Conservation (phyloP, 768 basidiomycete genomes). For the Serendipita sp. region DNA sequence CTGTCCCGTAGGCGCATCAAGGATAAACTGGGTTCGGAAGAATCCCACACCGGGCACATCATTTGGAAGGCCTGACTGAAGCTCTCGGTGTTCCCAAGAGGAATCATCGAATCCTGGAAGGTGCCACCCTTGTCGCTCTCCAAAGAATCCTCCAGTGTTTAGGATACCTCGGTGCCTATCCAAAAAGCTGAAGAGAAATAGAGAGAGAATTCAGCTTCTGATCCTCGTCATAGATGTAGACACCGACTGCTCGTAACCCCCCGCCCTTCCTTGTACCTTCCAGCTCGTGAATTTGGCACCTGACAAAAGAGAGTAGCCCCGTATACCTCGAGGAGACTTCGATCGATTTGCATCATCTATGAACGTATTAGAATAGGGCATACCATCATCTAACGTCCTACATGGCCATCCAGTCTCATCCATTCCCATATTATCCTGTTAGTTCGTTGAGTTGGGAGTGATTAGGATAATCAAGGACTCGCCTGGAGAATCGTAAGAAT, state of each 20-base stretch:
- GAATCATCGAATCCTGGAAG: conserved; percentile 52
- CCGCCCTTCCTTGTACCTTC: conserved; percentile 64
- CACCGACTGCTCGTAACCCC: conserved; percentile 48
- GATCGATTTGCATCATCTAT: conserved; percentile 34
- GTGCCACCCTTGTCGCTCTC: conserved; percentile 63
- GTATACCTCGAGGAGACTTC: conserved; percentile 63
- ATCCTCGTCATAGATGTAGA: background rate
- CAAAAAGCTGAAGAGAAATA: conserved; percentile 38
- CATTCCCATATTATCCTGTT: conserved; percentile 65
- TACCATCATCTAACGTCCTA: conserved; percentile 16
- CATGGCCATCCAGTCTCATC: conserved; percentile 38
- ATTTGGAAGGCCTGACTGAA: conserved; percentile 42
- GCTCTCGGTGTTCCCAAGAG: conserved; percentile 40
- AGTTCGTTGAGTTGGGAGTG: background rate
- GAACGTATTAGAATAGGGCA: background rate
- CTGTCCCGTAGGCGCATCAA: conserved; percentile 40
- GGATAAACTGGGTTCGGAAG: conserved; percentile 58
- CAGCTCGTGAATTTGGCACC: conserved; percentile 39
- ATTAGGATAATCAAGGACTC: conserved; percentile 5
- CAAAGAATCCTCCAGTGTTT: conserved; percentile 58
- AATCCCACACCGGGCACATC: conserved; percentile 59
- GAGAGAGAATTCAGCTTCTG: background rate
- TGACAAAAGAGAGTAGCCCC: conserved; percentile 51
- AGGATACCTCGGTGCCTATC: conserved; percentile 56
- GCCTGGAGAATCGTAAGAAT: conserved; percentile 67